These are phyloP conservation scores for Trichomonas vaginalis DNA, from an alignment of 208 protist genomes.

Conservation along the genomic window DNA sequence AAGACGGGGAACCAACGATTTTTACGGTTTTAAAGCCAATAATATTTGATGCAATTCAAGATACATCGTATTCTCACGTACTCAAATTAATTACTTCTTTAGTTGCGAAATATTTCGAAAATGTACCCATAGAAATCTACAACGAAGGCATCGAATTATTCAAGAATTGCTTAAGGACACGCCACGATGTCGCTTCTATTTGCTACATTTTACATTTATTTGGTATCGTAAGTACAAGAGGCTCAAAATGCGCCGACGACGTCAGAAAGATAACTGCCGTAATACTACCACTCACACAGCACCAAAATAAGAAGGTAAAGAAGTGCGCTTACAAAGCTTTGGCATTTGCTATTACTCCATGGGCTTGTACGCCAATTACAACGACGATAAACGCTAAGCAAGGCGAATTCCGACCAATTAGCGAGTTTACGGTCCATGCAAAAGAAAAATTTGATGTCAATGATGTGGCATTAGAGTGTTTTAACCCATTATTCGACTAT, in stretches of 20 bases:
- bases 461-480: not conserved
- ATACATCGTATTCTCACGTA: not conserved
- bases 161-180: not conserved
- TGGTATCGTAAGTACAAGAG: not conserved
- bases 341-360: not conserved
- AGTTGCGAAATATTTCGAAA: not conserved
- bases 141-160: not conserved
- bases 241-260: not conserved
- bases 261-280: not conserved
- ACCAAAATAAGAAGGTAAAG: not conserved
- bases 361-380: not conserved
- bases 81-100: not conserved
- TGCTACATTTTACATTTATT: not conserved
- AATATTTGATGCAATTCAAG: not conserved
- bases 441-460: not conserved
- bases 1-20: not conserved
- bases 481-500: not conserved
- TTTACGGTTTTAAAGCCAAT: not conserved
- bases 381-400: not conserved
- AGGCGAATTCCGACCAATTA: not conserved
- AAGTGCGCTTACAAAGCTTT: not conserved
- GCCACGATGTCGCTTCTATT: not conserved
- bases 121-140: not conserved
- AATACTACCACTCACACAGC: not conserved
- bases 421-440: not conserved